Base-by-base conservation (phyloP, 108 stramenopile genomes). In the Parietichytrium sp. region DNA sequence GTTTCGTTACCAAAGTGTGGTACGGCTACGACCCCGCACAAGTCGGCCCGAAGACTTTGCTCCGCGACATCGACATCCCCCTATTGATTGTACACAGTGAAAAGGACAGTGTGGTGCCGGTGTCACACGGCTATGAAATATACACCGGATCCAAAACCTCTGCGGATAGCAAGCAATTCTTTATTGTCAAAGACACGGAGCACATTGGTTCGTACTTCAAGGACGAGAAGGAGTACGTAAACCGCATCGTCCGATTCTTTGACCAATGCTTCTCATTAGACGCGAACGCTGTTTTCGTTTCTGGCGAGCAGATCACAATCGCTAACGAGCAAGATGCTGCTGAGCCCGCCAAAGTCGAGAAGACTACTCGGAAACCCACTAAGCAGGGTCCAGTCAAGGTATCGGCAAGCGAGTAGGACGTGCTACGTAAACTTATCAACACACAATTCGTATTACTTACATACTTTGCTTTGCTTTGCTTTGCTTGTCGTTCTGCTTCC, bases 221-320 rank as follows among this genome's bases (percentile, higher is more conserved):
- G 38, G 61, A 72, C 20, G 61, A 72, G 20, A 72, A 72, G 61
- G 61, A 72, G 61, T 72, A 72, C 42, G 45, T 42, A n/a, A 33
- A 42, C 20, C 61, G 61, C 38, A 72, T 72, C 33, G 33, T 45
- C 0, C 38, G 61, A 0, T 72, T 72, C 20, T 72, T 72, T 2
- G 61, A 72, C 42, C 10, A 27, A 6, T 33, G 36, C 42, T 72
- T 72, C 45, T 16, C 20, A 8, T 45, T n/a, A 1, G 15, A 12
- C 23, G 38, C 61, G 61, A 25, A 16, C 2, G 61, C 23, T 42
- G 38, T 72, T 20, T 72, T 72, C 20, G 61, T 72, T 10, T 33
- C 33, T 10, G 61, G 61, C 1, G 38, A 45, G 15, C 38, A 72
- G 3, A n/a, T n/a, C n/a, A n/a, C n/a, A n/a, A n/a, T n/a, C n/a